Base-by-base conservation (phyloP, 345 rosid species). In the rapeseed (Brassica napus) region DNA sequence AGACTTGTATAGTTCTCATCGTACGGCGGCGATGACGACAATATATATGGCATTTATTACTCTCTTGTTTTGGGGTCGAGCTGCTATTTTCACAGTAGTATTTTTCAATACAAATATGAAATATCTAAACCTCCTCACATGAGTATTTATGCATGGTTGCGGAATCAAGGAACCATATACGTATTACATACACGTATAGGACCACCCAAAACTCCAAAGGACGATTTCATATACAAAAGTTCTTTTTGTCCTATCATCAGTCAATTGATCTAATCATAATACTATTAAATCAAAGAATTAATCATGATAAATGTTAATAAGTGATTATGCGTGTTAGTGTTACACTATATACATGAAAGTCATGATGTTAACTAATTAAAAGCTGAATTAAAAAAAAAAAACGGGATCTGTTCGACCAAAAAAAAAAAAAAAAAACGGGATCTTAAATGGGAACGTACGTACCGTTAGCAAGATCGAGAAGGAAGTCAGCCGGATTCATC, bases 381-480 rank as follows among this genome's bases (percentile, higher is more conserved):
- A 47, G 8, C 1, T 18, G 21, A 18, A 18, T 18, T 18, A 18
- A 18, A 18, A 18, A 18, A 18, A 18, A 18, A 18, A 18, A 18
- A 18, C 21, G 21, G 21, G 21, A 18, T 18, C 21, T 18, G 21
- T 18, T 18, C 21, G 21, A 18, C 21, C 21, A 18, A 18, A 18
- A 18, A 18, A 18, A 18, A 18, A n/a, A n/a, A 18, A 18, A 18
- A 18, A 18, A 31, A 42, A 10, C 49, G 49, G 4, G 11, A 10
- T 10, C 6, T 54, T 1, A 57, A 71, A 11, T 4, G 8, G n/a
- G n/a, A 21, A 84, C 97, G 83, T 91, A 94, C 98, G 83, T 91
- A 94, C 98, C 98, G 59, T 92, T 92, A 30, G 98, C 98, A 80
- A 92, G 97, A 80, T 94, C 98, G 59, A 94, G 97, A 71, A 94